Conservation (phyloP, 164 flowering plant species). For the Aristolochia contorta region DNA sequence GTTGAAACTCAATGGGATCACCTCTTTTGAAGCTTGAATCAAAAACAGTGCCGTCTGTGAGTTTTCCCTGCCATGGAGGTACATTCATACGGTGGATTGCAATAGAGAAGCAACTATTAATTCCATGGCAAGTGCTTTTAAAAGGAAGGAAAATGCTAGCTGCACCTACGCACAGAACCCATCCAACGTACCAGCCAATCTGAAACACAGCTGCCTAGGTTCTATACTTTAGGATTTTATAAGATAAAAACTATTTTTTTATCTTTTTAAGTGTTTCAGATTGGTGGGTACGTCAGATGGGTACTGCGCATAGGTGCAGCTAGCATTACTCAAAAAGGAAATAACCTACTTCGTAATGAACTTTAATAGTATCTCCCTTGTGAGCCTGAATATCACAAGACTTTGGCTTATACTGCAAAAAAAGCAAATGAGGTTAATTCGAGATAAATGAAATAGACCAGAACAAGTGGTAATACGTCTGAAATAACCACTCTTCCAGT, state of each 20-base stretch:
- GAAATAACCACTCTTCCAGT: not conserved
- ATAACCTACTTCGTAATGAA: slow-evolving; percentile 75
- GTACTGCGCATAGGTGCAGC: too few species aligned
- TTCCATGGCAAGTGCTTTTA: too few species aligned
- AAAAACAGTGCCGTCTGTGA: slow-evolving; percentile 96
- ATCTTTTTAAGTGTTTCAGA: too few species aligned
- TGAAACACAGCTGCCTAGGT: too few species aligned
- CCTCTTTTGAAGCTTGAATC: slow-evolving; percentile 97
- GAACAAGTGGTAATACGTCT: not conserved
- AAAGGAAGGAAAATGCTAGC: too few species aligned
- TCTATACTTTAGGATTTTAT: too few species aligned
- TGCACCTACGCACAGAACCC: too few species aligned
- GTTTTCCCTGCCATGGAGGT: slow-evolving; percentile 58
- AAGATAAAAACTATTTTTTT: too few species aligned
- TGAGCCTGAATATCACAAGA: slow-evolving; percentile 84
- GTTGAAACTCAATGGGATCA: slow-evolving; percentile 91
- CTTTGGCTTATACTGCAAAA: slow-evolving; percentile 61
- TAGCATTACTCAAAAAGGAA: too few species aligned
- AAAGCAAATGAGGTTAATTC: not conserved
- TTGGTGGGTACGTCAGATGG: too few species aligned
- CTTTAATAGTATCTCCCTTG: slow-evolving; percentile 86
- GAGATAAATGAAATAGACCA: not conserved
- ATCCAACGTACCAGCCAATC: too few species aligned
- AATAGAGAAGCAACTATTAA: not conserved
- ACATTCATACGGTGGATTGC: not conserved